Evolutionary conservation across 257 asterid genomes (phyloP).

Genomic region (Thymus quinquecostatus): DNA sequence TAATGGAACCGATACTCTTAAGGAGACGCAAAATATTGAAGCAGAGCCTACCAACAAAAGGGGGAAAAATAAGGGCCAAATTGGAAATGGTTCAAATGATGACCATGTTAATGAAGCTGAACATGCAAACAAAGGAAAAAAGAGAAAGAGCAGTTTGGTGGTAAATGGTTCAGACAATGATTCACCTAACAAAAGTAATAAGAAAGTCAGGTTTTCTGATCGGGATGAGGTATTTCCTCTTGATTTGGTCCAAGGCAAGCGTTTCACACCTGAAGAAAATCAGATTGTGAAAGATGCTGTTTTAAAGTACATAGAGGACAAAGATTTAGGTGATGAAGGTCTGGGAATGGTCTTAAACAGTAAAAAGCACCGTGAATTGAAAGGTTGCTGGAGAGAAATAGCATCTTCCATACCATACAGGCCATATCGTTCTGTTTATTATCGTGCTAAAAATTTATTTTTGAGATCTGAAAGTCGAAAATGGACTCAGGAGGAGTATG

Average conservation of each 20-base stretch:
- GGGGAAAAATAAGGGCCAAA: slow-evolving; percentile 26
- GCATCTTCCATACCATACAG: slow-evolving; percentile 50
- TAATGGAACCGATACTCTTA: slow-evolving; percentile 21
- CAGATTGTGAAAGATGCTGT: slow-evolving; percentile 49
- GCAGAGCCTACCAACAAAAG: slow-evolving; percentile 25
- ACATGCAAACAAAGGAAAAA: slow-evolving; percentile 28
- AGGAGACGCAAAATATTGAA: slow-evolving; percentile 16
- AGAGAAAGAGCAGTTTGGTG: slow-evolving; percentile 30
- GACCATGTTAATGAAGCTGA: slow-evolving; percentile 19
- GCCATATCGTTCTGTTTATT: slow-evolving; percentile 37
- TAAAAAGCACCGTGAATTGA: slow-evolving; percentile 32
- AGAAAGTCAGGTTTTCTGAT: slow-evolving; percentile 54
- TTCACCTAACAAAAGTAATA: slow-evolving; percentile 42
- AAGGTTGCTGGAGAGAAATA: slow-evolving; percentile 58
- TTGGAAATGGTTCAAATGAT: slow-evolving; percentile 21
- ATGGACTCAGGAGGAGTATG: slow-evolving; percentile 60
- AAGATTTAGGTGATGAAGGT: slow-evolving; percentile 52
- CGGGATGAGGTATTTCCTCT: slow-evolving; percentile 41
- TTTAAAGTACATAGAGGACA: slow-evolving; percentile 36
- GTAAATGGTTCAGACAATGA: slow-evolving; percentile 22
- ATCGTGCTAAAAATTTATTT: slow-evolving; percentile 49
- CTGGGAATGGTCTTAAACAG: slow-evolving; percentile 46
- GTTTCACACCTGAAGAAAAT: slow-evolving; percentile 54
- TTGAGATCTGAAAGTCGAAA: slow-evolving; percentile 42
- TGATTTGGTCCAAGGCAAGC: slow-evolving; percentile 47